Conservation (phyloP, 2,329 filamentous ascomycete species). For the Periconia macrospinosa region DNA sequence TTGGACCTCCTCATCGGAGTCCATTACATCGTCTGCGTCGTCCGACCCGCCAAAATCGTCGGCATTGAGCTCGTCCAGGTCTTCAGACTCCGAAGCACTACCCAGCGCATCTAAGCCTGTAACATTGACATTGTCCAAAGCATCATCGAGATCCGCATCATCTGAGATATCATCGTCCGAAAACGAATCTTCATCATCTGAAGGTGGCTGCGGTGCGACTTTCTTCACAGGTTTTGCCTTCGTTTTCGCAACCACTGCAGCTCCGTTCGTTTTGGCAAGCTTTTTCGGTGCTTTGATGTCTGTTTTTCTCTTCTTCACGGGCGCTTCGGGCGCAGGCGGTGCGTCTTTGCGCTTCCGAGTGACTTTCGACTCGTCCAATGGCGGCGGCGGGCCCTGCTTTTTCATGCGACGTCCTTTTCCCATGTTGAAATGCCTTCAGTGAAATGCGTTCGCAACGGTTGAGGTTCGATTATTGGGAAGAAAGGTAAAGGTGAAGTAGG, state of each 20-base stretch:
- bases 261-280: conserved; percentile 43
- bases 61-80: conserved; percentile 39
- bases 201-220: conserved; percentile 28
- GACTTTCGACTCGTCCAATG: conserved; percentile 74
- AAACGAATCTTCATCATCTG: conserved; percentile 26
- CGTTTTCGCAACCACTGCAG: conserved; percentile 26
- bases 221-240: conserved; percentile 40
- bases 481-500: no score
- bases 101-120: conserved; percentile 44
- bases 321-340: conserved; percentile 53
- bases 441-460: background rate
- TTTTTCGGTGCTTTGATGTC: conserved; percentile 40
- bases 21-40: conserved; percentile 46
- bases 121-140: conserved; percentile 35
- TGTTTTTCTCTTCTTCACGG: conserved; percentile 67
- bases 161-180: conserved; percentile 27
- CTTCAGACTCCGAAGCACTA: conserved; percentile 40
- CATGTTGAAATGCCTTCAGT: conserved; percentile 57
- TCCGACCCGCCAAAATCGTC: conserved; percentile 46
- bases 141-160: conserved; percentile 53
- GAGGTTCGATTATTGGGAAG: no score
- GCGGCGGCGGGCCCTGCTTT: conserved; percentile 86
- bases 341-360: conserved; percentile 86
- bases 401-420: conserved; percentile 90
- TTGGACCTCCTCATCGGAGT: conserved; percentile 56